A percentile compares a stretch with the other conserved stretches of the same genome.
phyloP scores from a whole-genome alignment of 305 asterid species.

The Solanum aculeatissimum region DNA sequence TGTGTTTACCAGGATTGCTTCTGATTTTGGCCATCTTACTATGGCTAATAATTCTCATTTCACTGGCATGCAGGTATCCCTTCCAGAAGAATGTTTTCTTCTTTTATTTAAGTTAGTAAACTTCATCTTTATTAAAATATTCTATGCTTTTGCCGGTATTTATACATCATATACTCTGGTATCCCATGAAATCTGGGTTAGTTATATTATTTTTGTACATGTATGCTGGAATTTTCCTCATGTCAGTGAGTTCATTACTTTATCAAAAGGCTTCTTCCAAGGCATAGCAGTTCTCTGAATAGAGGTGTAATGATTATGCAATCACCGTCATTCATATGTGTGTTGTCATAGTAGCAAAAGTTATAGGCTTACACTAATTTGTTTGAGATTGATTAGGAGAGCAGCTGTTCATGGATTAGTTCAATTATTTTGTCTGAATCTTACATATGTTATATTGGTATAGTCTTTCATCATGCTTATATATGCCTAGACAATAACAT shows the following conservation, averaged over 20 bases:
- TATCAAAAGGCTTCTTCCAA: neutral
- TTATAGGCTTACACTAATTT: neutral
- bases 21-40: neutral
- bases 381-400: neutral
- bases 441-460: neutral
- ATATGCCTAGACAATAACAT: neutral
- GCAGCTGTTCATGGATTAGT: neutral
- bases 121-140: neutral
- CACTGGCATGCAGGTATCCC: slow-evolving; percentile 28
- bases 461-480: neutral
- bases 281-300: neutral
- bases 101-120: neutral
- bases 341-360: neutral
- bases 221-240: neutral
- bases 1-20: neutral
- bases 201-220: neutral
- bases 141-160: neutral
- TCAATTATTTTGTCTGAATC: neutral
- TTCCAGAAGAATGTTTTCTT: neutral
- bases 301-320: neutral
- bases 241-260: neutral
- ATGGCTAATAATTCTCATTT: slow-evolving; percentile 29
- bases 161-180: neutral
- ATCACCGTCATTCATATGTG: neutral
- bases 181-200: neutral